Evolutionary conservation across 2,329 filamentous ascomycete species (phyloP).

Genomic region (Ascosphaera apis): DNA sequence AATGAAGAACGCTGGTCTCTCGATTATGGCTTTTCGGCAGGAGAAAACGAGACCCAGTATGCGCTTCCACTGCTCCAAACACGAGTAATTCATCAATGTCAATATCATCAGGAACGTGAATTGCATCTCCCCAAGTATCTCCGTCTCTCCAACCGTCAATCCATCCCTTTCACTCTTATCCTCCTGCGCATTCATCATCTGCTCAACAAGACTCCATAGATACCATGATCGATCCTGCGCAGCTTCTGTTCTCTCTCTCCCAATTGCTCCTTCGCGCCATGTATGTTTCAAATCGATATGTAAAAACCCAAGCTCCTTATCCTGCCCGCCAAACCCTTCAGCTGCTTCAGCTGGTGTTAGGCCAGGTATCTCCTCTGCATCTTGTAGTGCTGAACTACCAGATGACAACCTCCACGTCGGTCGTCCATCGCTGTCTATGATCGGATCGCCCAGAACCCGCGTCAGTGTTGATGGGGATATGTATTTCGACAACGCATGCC

Average conservation of each 20-base stretch:
- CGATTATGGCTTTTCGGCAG: conserved; percentile 27
- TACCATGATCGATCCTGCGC: conserved; percentile 41
- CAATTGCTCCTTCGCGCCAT: conserved; percentile 37
- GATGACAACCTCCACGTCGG: conserved; percentile 33
- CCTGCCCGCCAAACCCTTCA: conserved; percentile 10
- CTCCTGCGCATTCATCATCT: conserved; percentile 9
- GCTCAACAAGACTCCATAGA: conserved; percentile 27
- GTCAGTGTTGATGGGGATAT: conserved; percentile 27
- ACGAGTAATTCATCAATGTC: conserved; percentile 42
- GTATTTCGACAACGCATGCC: conserved; percentile 27
- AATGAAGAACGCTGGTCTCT: conserved; percentile 28
- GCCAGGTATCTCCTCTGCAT: conserved; percentile 37
- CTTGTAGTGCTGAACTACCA: conserved; percentile 30
- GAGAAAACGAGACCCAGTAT: conserved; percentile 34
- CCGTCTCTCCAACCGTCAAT: conserved; percentile 11
- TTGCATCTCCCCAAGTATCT: conserved; percentile 35
- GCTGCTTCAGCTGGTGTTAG: conserved; percentile 14
- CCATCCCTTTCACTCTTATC: conserved; percentile 9
- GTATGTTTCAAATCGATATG: conserved; percentile 38
- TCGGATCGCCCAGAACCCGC: conserved; percentile 24
- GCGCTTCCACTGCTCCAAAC: conserved; percentile 42
- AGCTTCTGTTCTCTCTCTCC: conserved; percentile 36
- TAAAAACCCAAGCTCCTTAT: conserved; percentile 29
- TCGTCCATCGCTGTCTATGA: conserved; percentile 15
- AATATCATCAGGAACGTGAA: conserved; percentile 40